A percentile compares a stretch with the other conserved stretches of the same genome.
Evolutionary conservation across 1,284 basidiomycete genomes (phyloP).

Genomic region (Trametes sp.): DNA sequence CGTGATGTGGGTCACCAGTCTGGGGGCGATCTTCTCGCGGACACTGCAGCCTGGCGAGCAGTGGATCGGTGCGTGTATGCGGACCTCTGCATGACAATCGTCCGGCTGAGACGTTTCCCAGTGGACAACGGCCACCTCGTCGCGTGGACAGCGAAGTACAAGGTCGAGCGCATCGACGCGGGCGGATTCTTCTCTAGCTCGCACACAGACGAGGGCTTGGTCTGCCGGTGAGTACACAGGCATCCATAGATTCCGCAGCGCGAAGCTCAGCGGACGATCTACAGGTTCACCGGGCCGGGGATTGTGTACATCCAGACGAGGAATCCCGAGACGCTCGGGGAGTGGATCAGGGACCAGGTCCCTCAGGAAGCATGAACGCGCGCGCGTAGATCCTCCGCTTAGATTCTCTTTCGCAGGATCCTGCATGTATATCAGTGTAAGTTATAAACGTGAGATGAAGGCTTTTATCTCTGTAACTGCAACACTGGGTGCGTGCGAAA

Average conservation of each 20-base stretch:
- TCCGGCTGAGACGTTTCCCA: conserved; percentile 1
- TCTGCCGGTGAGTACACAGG: conserved; percentile 24
- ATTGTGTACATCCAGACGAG: conserved; percentile 44
- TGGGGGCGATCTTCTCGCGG: conserved; percentile 43
- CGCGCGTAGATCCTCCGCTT: background rate
- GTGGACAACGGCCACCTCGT: conserved; percentile 45
- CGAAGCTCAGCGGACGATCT: background rate
- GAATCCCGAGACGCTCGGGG: conserved; percentile 40
- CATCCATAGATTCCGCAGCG: background rate
- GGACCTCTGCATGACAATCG: conserved; percentile 9
- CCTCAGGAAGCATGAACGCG: conserved; percentile 12
- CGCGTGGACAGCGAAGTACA: conserved; percentile 46
- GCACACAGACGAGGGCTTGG: conserved; percentile 44
- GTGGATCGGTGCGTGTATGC: conserved; percentile 41
- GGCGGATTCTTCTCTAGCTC: conserved; percentile 40
- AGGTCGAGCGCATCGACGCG: conserved; percentile 43
- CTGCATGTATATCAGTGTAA: background rate
- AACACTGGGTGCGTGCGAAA: too few species aligned
- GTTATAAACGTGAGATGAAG: background rate
- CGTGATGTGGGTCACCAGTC: conserved; percentile 41
- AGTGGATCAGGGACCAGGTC: conserved; percentile 41
- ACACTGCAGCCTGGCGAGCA: conserved; percentile 42
- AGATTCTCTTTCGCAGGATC: background rate
- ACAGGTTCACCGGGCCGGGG: conserved; percentile 44
- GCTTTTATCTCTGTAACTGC: too few species aligned